Evolutionary conservation across 805 yeast species (phyloP).

Genomic region (Kuraishia hungarica): DNA sequence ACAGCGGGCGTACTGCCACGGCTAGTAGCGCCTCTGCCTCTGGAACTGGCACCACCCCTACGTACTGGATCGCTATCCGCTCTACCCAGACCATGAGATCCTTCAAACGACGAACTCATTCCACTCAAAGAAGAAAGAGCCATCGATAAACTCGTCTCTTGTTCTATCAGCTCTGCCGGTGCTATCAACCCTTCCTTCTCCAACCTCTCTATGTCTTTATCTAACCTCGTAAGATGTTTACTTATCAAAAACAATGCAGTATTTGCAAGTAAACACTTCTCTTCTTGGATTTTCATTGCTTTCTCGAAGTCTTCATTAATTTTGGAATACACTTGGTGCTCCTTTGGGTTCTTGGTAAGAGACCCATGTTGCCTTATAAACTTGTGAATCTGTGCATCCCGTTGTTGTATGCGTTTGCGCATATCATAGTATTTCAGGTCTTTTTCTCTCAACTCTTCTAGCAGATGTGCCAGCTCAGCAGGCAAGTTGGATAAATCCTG

Average conservation of each 20-base stretch:
- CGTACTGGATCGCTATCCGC: background rate
- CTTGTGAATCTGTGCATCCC: conserved; percentile 78
- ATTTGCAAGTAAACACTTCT: conserved; percentile 71
- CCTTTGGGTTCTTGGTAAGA: conserved; percentile 72
- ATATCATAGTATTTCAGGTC: conserved; percentile 62
- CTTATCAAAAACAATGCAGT: conserved; percentile 74
- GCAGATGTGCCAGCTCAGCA: conserved; percentile 70
- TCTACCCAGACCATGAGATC: background rate
- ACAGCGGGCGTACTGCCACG: background rate
- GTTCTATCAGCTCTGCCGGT: conserved; percentile 24
- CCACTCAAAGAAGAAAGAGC: conserved; percentile 1
- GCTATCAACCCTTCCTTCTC: conserved; percentile 80
- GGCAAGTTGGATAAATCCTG: conserved; percentile 68
- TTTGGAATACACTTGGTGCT: conserved; percentile 52
- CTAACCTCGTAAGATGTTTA: conserved; percentile 66
- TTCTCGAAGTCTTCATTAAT: conserved; percentile 60
- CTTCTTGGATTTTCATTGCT: conserved; percentile 59
- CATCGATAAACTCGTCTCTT: conserved; percentile 4
- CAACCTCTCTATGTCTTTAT: conserved; percentile 64
- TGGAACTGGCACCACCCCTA: background rate
- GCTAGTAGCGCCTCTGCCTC: conserved; percentile 1
- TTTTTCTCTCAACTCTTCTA: conserved; percentile 68
- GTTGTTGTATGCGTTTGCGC: conserved; percentile 54
- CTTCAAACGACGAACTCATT: background rate
- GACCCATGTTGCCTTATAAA: conserved; percentile 80